Evolutionary conservation across 2,329 filamentous ascomycete species (phyloP).

Genomic region (Aspergillus tanneri): DNA sequence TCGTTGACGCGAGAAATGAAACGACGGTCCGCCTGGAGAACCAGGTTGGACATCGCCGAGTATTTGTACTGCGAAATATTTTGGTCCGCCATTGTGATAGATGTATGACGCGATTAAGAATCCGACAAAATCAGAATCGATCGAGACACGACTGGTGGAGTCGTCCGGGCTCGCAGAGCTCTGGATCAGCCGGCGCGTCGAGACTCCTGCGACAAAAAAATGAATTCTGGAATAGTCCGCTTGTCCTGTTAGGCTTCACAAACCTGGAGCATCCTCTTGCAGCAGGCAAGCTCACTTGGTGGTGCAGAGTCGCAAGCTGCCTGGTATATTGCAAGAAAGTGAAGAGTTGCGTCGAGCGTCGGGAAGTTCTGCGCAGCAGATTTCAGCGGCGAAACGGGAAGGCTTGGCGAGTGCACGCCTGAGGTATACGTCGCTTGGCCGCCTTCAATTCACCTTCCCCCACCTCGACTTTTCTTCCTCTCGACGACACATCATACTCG

Average conservation of each 20-base stretch:
- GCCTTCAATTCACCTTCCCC: conserved; percentile 8
- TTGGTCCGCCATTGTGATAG: conserved; percentile 64
- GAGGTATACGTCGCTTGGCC: conserved; percentile 20
- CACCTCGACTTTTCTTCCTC: conserved; percentile 2
- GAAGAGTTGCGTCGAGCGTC: conserved; percentile 29
- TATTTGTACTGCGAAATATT: conserved; percentile 97
- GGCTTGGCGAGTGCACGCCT: conserved; percentile 27
- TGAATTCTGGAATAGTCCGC: conserved; percentile 26
- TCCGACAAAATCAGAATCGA: conserved; percentile 17
- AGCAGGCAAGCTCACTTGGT: conserved; percentile 29
- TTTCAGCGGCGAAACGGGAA: conserved; percentile 40
- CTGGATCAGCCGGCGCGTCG: conserved; percentile 35
- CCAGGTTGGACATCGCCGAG: conserved; percentile 99
- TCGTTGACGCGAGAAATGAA: conserved; percentile 91
- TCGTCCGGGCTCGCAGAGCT: conserved; percentile 33
- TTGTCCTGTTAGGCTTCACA: conserved; percentile 30
- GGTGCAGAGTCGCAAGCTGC: conserved; percentile 29
- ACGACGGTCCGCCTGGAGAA: conserved; percentile 97
- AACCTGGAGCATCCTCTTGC: conserved; percentile 40
- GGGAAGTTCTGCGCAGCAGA: conserved; percentile 32
- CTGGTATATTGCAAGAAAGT: conserved; percentile 19
- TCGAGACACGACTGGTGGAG: conserved; percentile 27
- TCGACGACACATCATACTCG: conserved; percentile 5
- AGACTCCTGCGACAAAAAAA: conserved; percentile 28
- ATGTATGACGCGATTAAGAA: conserved; percentile 8